phyloP scores from a whole-genome alignment of 1,284 basidiomycete species.

The Agaricales sp. region DNA sequence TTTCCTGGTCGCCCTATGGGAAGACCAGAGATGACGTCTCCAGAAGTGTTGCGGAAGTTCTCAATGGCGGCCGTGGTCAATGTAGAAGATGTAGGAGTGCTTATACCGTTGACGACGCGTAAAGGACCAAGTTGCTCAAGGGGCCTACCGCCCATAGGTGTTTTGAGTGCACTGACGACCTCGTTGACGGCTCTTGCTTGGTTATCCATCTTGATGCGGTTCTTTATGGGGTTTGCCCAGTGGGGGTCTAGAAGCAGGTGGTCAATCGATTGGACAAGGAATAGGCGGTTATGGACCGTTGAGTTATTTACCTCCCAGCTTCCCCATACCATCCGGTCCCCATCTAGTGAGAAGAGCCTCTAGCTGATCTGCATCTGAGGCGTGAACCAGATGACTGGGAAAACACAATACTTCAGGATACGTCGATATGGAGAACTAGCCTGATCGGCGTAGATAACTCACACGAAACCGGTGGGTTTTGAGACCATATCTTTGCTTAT shows the following conservation, averaged over 20 bases:
- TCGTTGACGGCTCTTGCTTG: constrained; percentile 80
- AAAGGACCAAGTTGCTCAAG: constrained; percentile 42
- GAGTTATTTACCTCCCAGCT: constrained; percentile 65
- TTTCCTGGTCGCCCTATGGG: constrained; percentile 44
- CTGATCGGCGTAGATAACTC: constrained; percentile 24
- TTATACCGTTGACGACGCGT: constrained; percentile 78
- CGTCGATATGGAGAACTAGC: constrained; percentile 9
- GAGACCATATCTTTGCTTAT: constrained; percentile 86
- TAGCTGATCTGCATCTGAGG: constrained; percentile 87
- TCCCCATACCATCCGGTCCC: constrained; percentile 87
- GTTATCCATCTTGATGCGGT: constrained; percentile 61
- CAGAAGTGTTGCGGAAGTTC: constrained; percentile 40
- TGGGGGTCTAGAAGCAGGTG: constrained; percentile 53
- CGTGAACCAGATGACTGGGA: constrained; percentile 83
- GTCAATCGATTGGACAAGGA: constrained; percentile 11
- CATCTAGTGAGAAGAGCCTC: constrained; percentile 83
- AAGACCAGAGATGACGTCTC: constrained; percentile 26
- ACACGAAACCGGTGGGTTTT: constrained; percentile 78
- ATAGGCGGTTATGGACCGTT: constrained; percentile 16
- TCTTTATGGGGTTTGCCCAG: constrained; percentile 89
- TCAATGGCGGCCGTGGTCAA: constrained; percentile 63
- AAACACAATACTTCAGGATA: constrained; percentile 15
- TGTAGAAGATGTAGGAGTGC: constrained; percentile 50
- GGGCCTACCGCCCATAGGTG: constrained; percentile 34
- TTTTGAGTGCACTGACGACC: constrained; percentile 59